Percentiles rank a stretch among this genome's conserved stretches.
These are phyloP conservation scores for Sporothrix pseudoabietina DNA, from an alignment of 2,329 filamentous ascomycete species.

Conservation along the genomic window DNA sequence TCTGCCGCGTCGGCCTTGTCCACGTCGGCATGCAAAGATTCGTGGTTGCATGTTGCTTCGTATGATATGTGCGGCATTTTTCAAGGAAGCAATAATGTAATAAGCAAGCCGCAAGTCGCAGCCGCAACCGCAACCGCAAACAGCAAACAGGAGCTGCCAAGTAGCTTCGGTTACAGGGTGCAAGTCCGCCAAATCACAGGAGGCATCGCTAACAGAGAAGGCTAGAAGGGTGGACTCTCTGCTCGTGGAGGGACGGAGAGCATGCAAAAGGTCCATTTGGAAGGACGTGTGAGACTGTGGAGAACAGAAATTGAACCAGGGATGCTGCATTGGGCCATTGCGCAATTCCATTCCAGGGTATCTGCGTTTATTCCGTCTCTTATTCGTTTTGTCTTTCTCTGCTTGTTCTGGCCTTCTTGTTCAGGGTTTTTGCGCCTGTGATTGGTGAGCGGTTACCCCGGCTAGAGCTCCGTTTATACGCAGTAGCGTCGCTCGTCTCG, in stretches of 20 bases:
- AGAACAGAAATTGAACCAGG: constrained; percentile 24
- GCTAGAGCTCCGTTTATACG: constrained; percentile 27
- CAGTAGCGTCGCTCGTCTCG: constrained; percentile 22
- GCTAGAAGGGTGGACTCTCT: not conserved
- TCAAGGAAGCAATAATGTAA: not conserved
- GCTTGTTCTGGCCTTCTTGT: not conserved
- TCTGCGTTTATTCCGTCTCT: constrained; percentile 13
- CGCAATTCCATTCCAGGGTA: constrained; percentile 27
- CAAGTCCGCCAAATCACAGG: constrained; percentile 1
- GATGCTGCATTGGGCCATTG: constrained; percentile 30
- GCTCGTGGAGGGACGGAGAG: not conserved
- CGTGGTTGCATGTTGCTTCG: constrained; percentile 18
- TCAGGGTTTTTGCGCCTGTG: not conserved
- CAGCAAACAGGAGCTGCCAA: constrained; percentile 31
- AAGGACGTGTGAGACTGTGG: constrained; percentile 23
- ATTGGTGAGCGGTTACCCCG: constrained; percentile 30
- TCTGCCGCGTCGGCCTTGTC: not conserved
- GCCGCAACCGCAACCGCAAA: too few relatives aligned
- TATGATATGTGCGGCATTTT: constrained; percentile 33
- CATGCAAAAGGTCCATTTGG: constrained; percentile 24
- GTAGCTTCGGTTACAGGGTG: constrained; percentile 28
- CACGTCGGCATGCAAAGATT: not conserved
- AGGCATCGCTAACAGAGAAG: constrained; percentile 9
- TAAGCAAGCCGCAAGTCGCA: not conserved
- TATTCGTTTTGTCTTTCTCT: not conserved